A percentile compares a stretch with the other conserved stretches of the same genome.
Evolutionary conservation across 108 stramenopile genomes (phyloP).

Genomic region (Nitzschia sp.): DNA sequence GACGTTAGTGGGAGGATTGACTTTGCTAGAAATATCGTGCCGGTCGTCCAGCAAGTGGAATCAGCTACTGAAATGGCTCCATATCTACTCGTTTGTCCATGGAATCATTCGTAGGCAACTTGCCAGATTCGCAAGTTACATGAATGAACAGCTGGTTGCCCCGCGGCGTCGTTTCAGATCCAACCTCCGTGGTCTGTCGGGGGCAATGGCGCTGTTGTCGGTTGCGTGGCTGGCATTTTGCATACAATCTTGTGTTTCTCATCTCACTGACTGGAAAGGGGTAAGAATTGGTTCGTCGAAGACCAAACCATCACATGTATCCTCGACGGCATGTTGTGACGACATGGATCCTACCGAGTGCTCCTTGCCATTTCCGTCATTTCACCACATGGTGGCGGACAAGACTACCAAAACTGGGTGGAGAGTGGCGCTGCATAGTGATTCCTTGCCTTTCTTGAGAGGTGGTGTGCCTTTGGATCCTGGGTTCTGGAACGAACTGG

Average conservation of each 20-base stretch:
- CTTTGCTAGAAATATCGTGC: not conserved
- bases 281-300: not conserved
- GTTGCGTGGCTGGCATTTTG: not conserved
- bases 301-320: not conserved
- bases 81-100: not conserved
- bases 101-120: not conserved
- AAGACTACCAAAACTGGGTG: conserved; percentile 46
- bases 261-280: not conserved
- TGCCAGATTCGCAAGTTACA: not conserved
- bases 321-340: conserved; percentile 43
- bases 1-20: not conserved
- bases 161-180: not conserved
- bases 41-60: not conserved
- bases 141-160: not conserved
- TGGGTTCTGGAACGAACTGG: conserved; percentile 59
- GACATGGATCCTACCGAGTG: conserved; percentile 70
- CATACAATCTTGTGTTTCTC: not conserved
- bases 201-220: not conserved
- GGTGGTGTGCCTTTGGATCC: conserved; percentile 45
- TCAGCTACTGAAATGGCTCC: not conserved
- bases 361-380: conserved; percentile 74
- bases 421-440: conserved; percentile 43
- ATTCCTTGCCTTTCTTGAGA: conserved; percentile 35
- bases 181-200: not conserved
- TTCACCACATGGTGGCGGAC: conserved; percentile 55